Conservation (phyloP, 2,329 filamentous ascomycete species). For the Capronia americana region DNA sequence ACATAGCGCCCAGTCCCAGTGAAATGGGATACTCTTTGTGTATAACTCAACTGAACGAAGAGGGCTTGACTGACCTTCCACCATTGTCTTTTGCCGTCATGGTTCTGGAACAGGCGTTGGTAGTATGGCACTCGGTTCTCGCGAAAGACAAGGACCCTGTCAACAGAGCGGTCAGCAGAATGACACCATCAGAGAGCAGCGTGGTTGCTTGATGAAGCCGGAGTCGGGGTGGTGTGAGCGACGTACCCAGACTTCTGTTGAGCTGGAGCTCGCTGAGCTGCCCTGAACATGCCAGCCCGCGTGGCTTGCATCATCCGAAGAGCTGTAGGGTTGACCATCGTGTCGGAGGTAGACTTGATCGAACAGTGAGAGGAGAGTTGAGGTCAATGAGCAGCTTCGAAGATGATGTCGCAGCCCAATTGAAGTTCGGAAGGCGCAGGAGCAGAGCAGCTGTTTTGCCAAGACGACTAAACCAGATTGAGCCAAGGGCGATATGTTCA, state of each 20-base stretch:
- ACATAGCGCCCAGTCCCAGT: not conserved
- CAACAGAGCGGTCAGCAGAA: slow-evolving; percentile 8
- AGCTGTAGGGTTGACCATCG: slow-evolving; percentile 41
- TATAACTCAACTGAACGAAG: not conserved
- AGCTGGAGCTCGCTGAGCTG: slow-evolving; percentile 23
- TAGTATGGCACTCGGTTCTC: slow-evolving; percentile 72
- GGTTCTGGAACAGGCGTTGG: slow-evolving; percentile 70
- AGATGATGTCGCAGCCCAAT: slow-evolving; percentile 9
- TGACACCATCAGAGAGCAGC: too few species aligned
- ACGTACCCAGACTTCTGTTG: slow-evolving; percentile 36
- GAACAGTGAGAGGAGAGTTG: not conserved
- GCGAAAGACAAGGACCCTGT: slow-evolving; percentile 60
- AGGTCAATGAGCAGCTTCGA: slow-evolving; percentile 22
- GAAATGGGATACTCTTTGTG: not conserved
- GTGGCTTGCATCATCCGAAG: slow-evolving; percentile 42
- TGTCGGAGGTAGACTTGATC: slow-evolving; percentile 19
- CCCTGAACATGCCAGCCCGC: slow-evolving; percentile 38
- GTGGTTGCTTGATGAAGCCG: not conserved
- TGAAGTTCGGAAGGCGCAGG: slow-evolving; percentile 22
- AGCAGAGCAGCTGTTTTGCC: slow-evolving; percentile 1
- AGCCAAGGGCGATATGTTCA: not conserved
- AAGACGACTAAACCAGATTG: not conserved
- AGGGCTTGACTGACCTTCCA: slow-evolving; percentile 64
- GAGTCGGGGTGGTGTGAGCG: not conserved
- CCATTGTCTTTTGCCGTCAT: slow-evolving; percentile 72